phyloP scores from a whole-genome alignment of 2,329 filamentous ascomycete genomes.

The Plectosphaerella cucumerina region DNA sequence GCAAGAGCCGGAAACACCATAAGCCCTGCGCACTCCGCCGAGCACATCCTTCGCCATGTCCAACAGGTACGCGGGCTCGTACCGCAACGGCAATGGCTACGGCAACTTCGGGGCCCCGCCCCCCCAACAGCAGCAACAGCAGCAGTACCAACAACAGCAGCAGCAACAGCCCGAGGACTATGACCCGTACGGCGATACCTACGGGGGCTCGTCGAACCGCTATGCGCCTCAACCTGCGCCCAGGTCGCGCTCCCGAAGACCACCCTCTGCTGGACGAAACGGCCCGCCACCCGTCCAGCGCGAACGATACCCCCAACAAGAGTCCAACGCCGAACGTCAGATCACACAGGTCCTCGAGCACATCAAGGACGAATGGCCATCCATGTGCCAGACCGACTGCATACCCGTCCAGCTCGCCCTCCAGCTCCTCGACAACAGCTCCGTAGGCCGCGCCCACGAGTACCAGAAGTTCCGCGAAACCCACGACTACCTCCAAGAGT shows the following conservation, averaged over 20 bases:
- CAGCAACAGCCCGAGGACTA: conserved; percentile 38
- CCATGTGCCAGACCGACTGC: conserved; percentile 84
- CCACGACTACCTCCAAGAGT: conserved; percentile 84
- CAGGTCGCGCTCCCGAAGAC: conserved; percentile 9
- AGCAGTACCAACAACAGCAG: too few relatives aligned
- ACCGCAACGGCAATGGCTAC: conserved; percentile 37
- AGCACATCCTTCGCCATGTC: conserved; percentile 9
- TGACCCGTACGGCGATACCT: conserved; percentile 42
- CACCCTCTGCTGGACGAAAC: conserved; percentile 19
- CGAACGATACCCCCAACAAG: conserved; percentile 24
- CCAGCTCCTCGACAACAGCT: conserved; percentile 90
- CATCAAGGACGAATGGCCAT: conserved; percentile 86
- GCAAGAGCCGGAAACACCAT: not conserved
- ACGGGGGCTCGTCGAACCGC: conserved; percentile 27
- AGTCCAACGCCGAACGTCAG: conserved; percentile 50
- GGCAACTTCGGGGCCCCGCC: conserved; percentile 27
- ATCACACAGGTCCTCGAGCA: conserved; percentile 67
- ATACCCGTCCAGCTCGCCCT: conserved; percentile 93
- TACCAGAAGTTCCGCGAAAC: conserved; percentile 81
- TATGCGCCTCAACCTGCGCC: conserved; percentile 27
- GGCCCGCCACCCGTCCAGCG: conserved; percentile 16
- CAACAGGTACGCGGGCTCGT: conserved; percentile 23
- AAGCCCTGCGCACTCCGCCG: conserved; percentile 7
- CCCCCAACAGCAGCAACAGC: not conserved
- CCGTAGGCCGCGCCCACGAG: conserved; percentile 84